Conservation (phyloP, 2,329 filamentous ascomycete species). For the Cyanodermella asteris region DNA sequence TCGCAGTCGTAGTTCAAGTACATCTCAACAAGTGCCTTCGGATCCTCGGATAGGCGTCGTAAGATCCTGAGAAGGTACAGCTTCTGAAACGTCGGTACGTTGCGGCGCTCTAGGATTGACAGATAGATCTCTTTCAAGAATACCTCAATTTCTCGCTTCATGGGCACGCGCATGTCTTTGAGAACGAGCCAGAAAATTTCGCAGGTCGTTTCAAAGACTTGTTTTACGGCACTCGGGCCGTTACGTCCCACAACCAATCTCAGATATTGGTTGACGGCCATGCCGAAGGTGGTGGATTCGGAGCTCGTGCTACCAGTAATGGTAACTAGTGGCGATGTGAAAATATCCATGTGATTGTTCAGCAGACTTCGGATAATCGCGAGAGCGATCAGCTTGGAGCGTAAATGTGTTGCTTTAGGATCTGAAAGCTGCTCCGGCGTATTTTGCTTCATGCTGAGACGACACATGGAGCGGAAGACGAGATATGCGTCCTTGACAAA, state of each 20-base stretch:
- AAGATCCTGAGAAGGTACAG: slow-evolving; percentile 75
- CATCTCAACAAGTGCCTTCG: slow-evolving; percentile 72
- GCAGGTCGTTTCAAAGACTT: slow-evolving; percentile 84
- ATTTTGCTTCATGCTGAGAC: slow-evolving; percentile 80
- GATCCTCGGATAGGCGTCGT: slow-evolving; percentile 64
- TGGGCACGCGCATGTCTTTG: slow-evolving; percentile 74
- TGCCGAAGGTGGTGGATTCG: slow-evolving; percentile 63
- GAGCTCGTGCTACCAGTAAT: slow-evolving; percentile 79
- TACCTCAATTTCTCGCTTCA: slow-evolving; percentile 98
- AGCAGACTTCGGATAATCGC: slow-evolving; percentile 89
- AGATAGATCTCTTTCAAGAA: slow-evolving; percentile 96
- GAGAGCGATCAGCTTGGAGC: slow-evolving; percentile 84
- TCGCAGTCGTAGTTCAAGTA: slow-evolving; percentile 99
- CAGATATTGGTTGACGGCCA: slow-evolving; percentile 90
- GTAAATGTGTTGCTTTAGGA: slow-evolving; percentile 83
- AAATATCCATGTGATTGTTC: slow-evolving; percentile 80
- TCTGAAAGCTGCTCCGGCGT: slow-evolving; percentile 83
- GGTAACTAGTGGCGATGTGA: slow-evolving; percentile 75
- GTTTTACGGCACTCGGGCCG: slow-evolving; percentile 75
- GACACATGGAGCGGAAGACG: slow-evolving; percentile 93
- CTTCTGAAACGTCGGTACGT: slow-evolving; percentile 75
- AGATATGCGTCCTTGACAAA: slow-evolving; percentile 95
- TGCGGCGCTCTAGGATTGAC: slow-evolving; percentile 69
- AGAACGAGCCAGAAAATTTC: slow-evolving; percentile 98
- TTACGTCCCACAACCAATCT: slow-evolving; percentile 89